phyloP scores from a whole-genome alignment of 345 rosid species.

The Punica granatum region DNA sequence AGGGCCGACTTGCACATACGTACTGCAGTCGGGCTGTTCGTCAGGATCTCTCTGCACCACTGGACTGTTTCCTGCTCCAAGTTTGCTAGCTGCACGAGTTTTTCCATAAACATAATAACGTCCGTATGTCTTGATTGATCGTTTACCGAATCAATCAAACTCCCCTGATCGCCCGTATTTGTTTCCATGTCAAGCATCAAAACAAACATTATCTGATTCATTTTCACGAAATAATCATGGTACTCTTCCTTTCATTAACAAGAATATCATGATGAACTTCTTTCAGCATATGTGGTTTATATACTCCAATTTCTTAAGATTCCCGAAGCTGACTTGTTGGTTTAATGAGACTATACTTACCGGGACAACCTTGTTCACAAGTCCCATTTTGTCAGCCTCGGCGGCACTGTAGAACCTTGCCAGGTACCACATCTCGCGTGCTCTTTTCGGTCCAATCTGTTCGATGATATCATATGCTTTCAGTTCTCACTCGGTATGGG shows the following conservation, averaged over 20 bases:
- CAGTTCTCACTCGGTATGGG: neutral
- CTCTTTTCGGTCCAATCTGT: constrained; percentile 90
- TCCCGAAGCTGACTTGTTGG: neutral
- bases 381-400: constrained; percentile 96
- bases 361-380: constrained; percentile 75
- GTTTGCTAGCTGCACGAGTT: constrained; percentile 45
- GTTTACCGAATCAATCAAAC: neutral
- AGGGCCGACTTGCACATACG: constrained; percentile 87
- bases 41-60: constrained; percentile 86
- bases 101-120: neutral
- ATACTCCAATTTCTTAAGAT: neutral
- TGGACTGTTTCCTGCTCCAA: constrained; percentile 81
- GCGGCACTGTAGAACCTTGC: constrained; percentile 78
- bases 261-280: neutral
- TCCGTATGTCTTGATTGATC: no score
- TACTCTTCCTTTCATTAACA: neutral
- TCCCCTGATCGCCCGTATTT: neutral
- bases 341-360: constrained; percentile 29
- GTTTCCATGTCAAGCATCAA: neutral
- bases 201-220: neutral
- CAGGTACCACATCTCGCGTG: constrained; percentile 94
- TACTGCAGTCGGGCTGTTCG: constrained; percentile 90
- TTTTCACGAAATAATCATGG: neutral
- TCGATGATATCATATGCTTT: constrained; percentile 4
- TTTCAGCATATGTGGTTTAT: no score